Base-by-base conservation (phyloP, 2,329 filamentous ascomycete species). In the Tolypocladium ovalisporum region DNA sequence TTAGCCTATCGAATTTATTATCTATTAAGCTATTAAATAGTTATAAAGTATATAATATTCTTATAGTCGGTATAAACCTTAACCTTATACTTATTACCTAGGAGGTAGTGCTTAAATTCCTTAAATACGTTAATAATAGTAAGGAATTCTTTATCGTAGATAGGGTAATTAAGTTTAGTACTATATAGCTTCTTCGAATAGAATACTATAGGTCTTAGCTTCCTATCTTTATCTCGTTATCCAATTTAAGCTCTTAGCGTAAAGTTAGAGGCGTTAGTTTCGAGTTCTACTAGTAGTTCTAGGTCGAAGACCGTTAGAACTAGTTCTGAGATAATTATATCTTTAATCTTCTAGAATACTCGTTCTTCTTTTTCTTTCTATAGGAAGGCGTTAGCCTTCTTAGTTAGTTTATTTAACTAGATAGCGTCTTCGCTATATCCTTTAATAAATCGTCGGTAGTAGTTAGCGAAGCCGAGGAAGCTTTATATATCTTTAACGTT, bases 101-200 rank as follows among this genome's bases (percentile, higher is more conserved):
- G n/a, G 13, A 65, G n/a, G 27, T 66, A 65, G 24, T 63, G 54
- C 58, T 51, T 54, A 29, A 60, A 67, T 60, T 65, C 56, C 29
- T 66, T 61, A 60, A 66, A 64, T n/a, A 32, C 19, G 47, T 64
- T 60, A 54, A 63, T 52, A 39, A 67, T 66, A n/a, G 47, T 34
- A 15, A 65, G 54, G 24, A 67, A 60, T 61, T 64, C 58, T 54
- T 65, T 63, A 53, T 64, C 57, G 52, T 65, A 61, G 13, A 64
- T 63, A 29, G 37, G 29, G 32, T 66, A 66, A 13, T 66, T 66
- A 44, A 64, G 44, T 56, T 66, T 32, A 58, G 55, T 13, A 49
- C 15, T 57, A 54, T 62, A 42, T 29, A 66, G 39, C 52, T 66
- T 63, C 24, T 63, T 62, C 12, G 52, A 65, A 39, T 57, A 60